Base-by-base conservation (phyloP, 306 rosid species). In the Oemleria cerasiformis region DNA sequence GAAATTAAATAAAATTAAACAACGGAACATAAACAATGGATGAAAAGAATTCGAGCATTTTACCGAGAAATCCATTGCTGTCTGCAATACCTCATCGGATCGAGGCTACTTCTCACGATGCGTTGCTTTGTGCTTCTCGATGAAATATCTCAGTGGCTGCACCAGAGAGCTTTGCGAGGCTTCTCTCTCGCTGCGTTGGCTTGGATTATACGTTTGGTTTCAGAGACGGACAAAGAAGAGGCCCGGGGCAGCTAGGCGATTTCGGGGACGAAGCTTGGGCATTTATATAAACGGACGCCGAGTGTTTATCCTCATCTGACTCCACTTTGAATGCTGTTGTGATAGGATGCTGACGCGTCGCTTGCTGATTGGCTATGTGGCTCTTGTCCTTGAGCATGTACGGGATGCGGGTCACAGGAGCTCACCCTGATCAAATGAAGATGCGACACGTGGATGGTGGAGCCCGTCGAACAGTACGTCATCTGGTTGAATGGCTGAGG, bases 1-100 rank as follows among this genome's bases (percentile, higher is more conserved):
- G 1, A 51, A 38, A 67, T 9, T 19, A 30, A 30, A 30, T 11
- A 19, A 20, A 55, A 36, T 8, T 19, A 12, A 5, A 50, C 1
- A 19, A 7, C 6, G 14, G 3, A 6, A 62, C 4, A 11, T 8
- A 2, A 21, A n/a, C 23, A 25, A 36, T 16, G 10, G 5, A n/a
- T 1, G 14, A 12, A 51, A 51, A 20, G 57, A 51, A 19, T 53
- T 19, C 16, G 20, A n/a, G 19, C n/a, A 23, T 56, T 38, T 57
- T 67, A 82, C 83, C 34, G 73, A 25, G 36, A 63, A 72, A 62
- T 82, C 73, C 86, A 82, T 82, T 9, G 65, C 36, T 53, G 40
- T 34, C 7, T 11, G 4, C 38, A 36, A 56, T 7, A 76, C 3
- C 30, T 57, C 68, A 75, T 75, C 16, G 6, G 64, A 70, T 36